These are phyloP conservation scores for Yamadazyma insecticola DNA, from an alignment of 805 yeast species.

Conservation along the genomic window DNA sequence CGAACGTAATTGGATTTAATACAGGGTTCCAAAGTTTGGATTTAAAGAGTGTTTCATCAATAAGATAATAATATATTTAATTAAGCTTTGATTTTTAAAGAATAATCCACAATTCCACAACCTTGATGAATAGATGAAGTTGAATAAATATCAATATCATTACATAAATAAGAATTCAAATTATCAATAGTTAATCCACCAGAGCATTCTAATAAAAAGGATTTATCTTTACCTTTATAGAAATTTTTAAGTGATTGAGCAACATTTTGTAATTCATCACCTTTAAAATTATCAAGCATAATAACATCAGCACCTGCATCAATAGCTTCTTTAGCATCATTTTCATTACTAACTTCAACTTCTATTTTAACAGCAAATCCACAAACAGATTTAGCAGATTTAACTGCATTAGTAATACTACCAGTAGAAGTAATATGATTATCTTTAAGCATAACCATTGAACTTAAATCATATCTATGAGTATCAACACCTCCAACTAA, in stretches of 20 bases:
- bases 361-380: conserved; percentile 90
- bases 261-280: conserved; percentile 57
- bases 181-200: conserved; percentile 83
- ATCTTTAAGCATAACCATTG: conserved; percentile 96
- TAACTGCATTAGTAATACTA: conserved; percentile 80
- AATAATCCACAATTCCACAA: conserved; percentile 74
- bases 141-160: conserved; percentile 83
- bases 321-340: conserved; percentile 89
- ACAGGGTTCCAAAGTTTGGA: conserved; percentile 38
- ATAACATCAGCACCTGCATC: conserved; percentile 93
- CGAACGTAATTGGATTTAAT: conserved; percentile 38
- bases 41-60: conserved; percentile 33
- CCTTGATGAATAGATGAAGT: conserved; percentile 94
- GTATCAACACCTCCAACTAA: conserved; percentile 91
- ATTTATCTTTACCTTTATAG: conserved; percentile 44
- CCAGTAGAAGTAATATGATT: conserved; percentile 93
- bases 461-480: conserved; percentile 84
- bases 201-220: conserved; percentile 79
- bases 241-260: conserved; percentile 57
- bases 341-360: conserved; percentile 83
- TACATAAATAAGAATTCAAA: conserved; percentile 58
- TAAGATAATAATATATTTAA: conserved; percentile 16
- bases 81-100: conserved; percentile 55
- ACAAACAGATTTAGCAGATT: conserved; percentile 69
- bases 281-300: conserved; percentile 86